phyloP scores from a whole-genome alignment of 225 moss, liverwort and hornwort genomes.

The Physcomitrellopsis africana region DNA sequence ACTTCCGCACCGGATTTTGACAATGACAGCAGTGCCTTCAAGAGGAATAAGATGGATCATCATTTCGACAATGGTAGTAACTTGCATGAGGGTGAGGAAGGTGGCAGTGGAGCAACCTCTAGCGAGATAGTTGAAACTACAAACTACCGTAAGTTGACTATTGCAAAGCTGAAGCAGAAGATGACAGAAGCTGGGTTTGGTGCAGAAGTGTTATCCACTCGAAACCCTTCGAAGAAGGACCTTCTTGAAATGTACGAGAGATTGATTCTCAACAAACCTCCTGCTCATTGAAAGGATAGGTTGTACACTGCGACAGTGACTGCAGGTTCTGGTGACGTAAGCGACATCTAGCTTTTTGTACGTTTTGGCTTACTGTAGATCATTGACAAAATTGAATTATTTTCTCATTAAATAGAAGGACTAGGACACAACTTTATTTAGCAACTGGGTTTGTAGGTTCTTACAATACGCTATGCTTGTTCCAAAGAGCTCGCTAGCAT shows the following conservation, averaged over 20 bases:
- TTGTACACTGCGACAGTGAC: slow-evolving; percentile 6
- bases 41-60: slow-evolving; percentile 58
- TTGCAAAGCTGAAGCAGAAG: slow-evolving; percentile 81
- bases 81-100: slow-evolving; percentile 55
- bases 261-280: slow-evolving; percentile 50
- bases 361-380: background rate
- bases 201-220: slow-evolving; percentile 59
- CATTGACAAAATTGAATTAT: slow-evolving; percentile 2
- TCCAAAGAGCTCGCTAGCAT: slow-evolving; percentile 24
- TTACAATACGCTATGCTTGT: slow-evolving; percentile 23
- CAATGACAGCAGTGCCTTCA: slow-evolving; percentile 49
- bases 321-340: background rate
- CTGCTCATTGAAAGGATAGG: slow-evolving; percentile 22
- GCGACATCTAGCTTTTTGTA: slow-evolving; percentile 11
- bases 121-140: slow-evolving; percentile 42
- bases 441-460: slow-evolving; percentile 10
- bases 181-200: slow-evolving; percentile 81
- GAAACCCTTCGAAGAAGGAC: slow-evolving; percentile 77
- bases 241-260: slow-evolving; percentile 71
- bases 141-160: slow-evolving; percentile 65
- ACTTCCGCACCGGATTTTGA: slow-evolving; percentile 76
- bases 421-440: background rate
- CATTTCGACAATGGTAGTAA: slow-evolving; percentile 72
- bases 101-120: slow-evolving; percentile 45
- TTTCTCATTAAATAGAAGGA: slow-evolving; percentile 17